Percentiles rank a stretch among this genome's conserved stretches.
These are phyloP conservation scores for Populus davidiana DNA, from an alignment of 345 rosid genomes.

Conservation along the genomic window DNA sequence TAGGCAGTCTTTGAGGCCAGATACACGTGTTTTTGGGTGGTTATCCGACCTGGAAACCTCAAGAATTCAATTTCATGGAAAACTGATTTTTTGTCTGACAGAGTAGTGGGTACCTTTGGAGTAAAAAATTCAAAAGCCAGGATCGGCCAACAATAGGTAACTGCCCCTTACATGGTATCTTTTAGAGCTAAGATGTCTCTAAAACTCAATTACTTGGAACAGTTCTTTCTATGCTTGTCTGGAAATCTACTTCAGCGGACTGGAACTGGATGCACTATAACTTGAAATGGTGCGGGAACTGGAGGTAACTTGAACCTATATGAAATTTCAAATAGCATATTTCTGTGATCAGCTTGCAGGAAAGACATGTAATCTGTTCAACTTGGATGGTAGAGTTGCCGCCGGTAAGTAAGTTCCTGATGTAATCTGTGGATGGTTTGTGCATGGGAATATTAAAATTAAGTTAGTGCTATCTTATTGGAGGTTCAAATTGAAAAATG, in stretches of 20 bases:
- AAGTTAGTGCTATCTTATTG: neutral
- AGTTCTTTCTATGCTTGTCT: slow-evolving; percentile 1
- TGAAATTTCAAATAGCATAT: slow-evolving; percentile 14
- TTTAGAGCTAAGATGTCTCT: slow-evolving; percentile 10
- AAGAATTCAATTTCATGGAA: slow-evolving; percentile 6
- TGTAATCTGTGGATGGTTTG: neutral
- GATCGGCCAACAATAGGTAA: slow-evolving; percentile 29
- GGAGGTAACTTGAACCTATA: slow-evolving; percentile 27
- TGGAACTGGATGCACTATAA: slow-evolving; percentile 15
- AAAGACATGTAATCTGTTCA: slow-evolving; percentile 11
- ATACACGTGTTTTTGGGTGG: neutral
- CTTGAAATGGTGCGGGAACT: slow-evolving; percentile 11
- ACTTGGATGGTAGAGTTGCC: slow-evolving; percentile 17
- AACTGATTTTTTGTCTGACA: slow-evolving; percentile 17
- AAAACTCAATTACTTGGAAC: slow-evolving; percentile 12
- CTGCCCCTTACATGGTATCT: slow-evolving; percentile 20
- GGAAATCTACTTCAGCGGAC: slow-evolving; percentile 27
- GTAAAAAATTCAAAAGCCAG: slow-evolving; percentile 21
- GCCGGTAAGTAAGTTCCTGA: neutral
- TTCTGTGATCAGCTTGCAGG: slow-evolving; percentile 30
- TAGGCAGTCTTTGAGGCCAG: neutral
- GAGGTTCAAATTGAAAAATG: neutral
- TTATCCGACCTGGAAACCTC: neutral
- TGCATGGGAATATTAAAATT: neutral
- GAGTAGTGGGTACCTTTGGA: slow-evolving; percentile 25